Evolutionary conservation across 129 eudicot species (phyloP), one percentile per base, ranked within the genome.

Genomic region (Chrysanthemum lavandulifolium): DNA sequence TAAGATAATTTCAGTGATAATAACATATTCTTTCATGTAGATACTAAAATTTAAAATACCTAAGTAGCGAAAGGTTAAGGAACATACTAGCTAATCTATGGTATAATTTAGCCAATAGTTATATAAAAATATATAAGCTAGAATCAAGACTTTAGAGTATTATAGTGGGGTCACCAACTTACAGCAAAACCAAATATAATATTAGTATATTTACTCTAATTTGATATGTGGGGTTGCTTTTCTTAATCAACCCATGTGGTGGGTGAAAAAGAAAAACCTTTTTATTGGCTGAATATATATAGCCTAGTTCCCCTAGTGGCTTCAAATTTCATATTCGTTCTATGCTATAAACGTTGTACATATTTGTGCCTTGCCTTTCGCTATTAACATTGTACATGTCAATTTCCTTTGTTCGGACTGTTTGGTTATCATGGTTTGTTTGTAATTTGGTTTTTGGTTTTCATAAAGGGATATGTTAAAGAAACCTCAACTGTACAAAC

Each of bases 191-290:
- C 27, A 58, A 68, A 66, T 65, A 72, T 79, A 36, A 36, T 40
- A 40, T 40, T 7, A 40, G 0, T 79, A 58, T 71, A 59, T 43
- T 78, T 71, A 40, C 29, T 71, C 19, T 65, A 60, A 43, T 67
- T 66, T 48, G 62, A 79, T 73, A 68, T 67, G 74, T 73, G 60
- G 75, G 79, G 79, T 67, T 48, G 47, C 53, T 54, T 71, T 43
- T 79, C 36, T 68, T 77, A 61, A 63, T 82, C 80, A 78, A 78
- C 80, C 80, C 82, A 81, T 81, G 85, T 81, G 85, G 85, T 81
- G 81, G 85, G 78, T 76, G 81, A 76, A 71, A 71, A 78, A 71
- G 73, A 31, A 71, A 72, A 71, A 51, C 59, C 59, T 31, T 69
- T 71, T 69, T 71, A 40, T 77, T 78, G 77, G 67, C 77, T 71